Evolutionary conservation across 768 basidiomycete species (phyloP), one percentile per base, ranked within the genome.

Genomic region (Nevesoporus exiguus): DNA sequence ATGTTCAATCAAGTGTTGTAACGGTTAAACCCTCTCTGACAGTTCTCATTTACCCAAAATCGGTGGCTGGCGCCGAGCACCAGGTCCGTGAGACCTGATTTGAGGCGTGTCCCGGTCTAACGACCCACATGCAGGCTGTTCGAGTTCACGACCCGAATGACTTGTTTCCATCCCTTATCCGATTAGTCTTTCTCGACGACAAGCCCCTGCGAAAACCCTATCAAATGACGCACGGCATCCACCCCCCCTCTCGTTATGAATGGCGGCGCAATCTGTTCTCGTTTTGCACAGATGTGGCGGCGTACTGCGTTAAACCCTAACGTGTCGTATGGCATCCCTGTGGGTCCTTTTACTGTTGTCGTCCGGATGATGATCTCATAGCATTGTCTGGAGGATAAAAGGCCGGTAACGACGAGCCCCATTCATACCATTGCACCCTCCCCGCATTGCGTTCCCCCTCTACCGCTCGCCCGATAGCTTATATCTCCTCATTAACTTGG

Each of bases 151-250:
- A 47, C 55, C 52, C 51, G 40, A 55, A 43, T 45, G 62, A 41
- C 44, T 48, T 53, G 59, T 59, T 48, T 48, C 56, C 47, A 60
- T 62, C 59, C 66, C 68, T 62, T 61, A 59, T 66, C 52, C 49
- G 58, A 70, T 70, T 69, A 72, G 65, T 71, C 66, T 68, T 70
- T 67, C 68, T 70, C 68, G 66, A 70, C 64, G 57, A 68, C 68
- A 67, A 58, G 54, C 55, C 55, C 65, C 60, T 71, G 59, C 31
- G 61, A 72, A 30, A 66, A 70, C 70, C 59, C 68, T 68, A 70
- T 70, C 70, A 72, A 61, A 66, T 70, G 61, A 66, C 65, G 65
- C 70, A 65, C 63, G 64, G 69, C 61, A 63, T 52, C 40, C 48
- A 56, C 49, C 41, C 46, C n/a, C 48, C 48, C 36, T 61, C 69